Percentiles rank a stretch among this genome's conserved stretches.
These are phyloP conservation scores for Sporisorium scitamineum DNA, from an alignment of 1,284 basidiomycete species.

Conservation along the genomic window DNA sequence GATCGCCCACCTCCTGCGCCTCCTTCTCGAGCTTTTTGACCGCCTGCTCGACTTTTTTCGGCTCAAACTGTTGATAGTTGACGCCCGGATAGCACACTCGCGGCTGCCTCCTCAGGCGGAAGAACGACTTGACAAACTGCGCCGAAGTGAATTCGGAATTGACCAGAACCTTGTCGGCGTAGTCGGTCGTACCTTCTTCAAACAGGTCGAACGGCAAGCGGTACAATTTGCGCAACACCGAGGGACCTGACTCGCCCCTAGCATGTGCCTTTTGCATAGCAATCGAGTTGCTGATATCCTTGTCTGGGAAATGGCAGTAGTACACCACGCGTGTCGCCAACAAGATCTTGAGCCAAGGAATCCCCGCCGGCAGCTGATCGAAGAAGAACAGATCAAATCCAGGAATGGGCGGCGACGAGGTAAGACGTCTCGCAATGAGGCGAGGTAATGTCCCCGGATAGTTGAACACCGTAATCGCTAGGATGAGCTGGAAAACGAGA, in stretches of 20 bases:
- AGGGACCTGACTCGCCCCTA: conserved; percentile 65
- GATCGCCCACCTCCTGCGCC: conserved; percentile 67
- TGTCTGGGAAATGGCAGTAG: conserved; percentile 94
- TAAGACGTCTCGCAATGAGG: conserved; percentile 49
- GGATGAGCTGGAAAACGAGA: conserved; percentile 71
- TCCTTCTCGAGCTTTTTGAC: conserved; percentile 70
- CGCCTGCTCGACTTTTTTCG: conserved; percentile 30
- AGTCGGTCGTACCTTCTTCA: conserved; percentile 89
- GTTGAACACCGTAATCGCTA: conserved; percentile 51
- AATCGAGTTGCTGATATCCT: conserved; percentile 76
- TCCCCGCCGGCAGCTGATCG: conserved; percentile 91
- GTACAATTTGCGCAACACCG: conserved; percentile 72
- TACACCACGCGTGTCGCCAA: conserved; percentile 85
- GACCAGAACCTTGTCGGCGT: conserved; percentile 88
- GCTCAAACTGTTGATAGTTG: conserved; percentile 44
- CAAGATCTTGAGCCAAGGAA: conserved; percentile 82
- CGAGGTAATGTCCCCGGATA: conserved; percentile 69
- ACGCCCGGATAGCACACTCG: conserved; percentile 92
- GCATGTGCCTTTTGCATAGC: conserved; percentile 59
- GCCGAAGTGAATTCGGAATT: conserved; percentile 86
- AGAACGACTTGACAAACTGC: conserved; percentile 80
- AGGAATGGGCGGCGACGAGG: conserved; percentile 66
- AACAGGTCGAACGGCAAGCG: conserved; percentile 88
- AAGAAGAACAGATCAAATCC: conserved; percentile 86
- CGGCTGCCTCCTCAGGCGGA: conserved; percentile 76